Evolutionary conservation across 1,284 basidiomycete genomes (phyloP), one percentile per base, ranked within the genome.

Genomic region (Moesziomyces sp.): DNA sequence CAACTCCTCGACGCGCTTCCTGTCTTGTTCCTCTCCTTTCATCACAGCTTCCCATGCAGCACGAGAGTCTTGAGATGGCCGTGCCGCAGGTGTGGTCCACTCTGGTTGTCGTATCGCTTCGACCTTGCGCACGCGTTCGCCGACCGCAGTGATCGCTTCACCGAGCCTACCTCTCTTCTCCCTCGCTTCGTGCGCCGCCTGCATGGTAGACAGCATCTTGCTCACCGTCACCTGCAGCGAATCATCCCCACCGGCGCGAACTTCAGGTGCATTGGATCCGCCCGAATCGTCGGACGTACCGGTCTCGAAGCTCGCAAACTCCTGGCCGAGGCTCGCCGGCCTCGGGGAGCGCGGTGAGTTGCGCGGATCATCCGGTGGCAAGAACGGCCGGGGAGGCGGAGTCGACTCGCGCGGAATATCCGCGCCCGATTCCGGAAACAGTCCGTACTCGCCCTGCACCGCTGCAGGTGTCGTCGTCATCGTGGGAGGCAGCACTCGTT

Each of bases 321-420:
- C 21, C 11, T 62, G 34, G 7, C 60, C 53, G 13, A 69, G 19
- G 44, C 62, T 40, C 21, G 51, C 56, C 3, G 60, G 66, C 38
- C 66, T 16, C 11, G 66, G 66, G 2, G 56, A 63, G 3, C 66
- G 52, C 3, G 66, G 66, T 3, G 66, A 69, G 14, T 57, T 52
- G 38, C 57, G 52, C 14, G 66, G 60, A 34, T 63, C 60, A 44
- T 59, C 54, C 1, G 63, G 52, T 44, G 56, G 52, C 43, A 65
- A 35, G 46, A 63, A 52, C 11, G 21, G 18, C 13, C n/a, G 13
- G 48, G 46, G 67, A 16, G 69, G 69, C 9, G 69, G 69, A 21
- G 69, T 72, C 6, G 69, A 72, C 16, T 55, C 55, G 34, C 69
- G 63, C 13, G 69, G 69, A 11, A 67, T 66, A 1, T 40, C 21